phyloP scores from a whole-genome alignment of 202 grass and related monocot species.

The Dendrocalamus latiflorus region DNA sequence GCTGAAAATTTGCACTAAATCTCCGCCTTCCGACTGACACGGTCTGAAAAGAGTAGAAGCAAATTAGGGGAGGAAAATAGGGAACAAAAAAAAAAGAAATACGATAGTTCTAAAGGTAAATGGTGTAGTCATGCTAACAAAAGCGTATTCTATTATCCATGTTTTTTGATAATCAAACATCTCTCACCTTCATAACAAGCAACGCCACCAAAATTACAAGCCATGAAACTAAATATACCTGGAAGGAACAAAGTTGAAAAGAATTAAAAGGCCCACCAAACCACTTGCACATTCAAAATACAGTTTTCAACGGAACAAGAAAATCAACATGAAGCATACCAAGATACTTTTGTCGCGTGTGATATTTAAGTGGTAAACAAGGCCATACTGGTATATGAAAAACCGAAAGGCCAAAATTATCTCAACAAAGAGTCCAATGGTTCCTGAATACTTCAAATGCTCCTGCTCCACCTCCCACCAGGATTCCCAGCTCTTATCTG shows the following conservation, averaged over 20 bases:
- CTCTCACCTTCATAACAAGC: conserved; percentile 75
- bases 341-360: conserved; percentile 56
- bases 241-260: conserved; percentile 32
- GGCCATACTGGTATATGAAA: conserved; percentile 94
- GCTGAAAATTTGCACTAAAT: conserved; percentile 77
- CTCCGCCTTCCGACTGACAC: conserved; percentile 73
- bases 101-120: neutral
- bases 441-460: conserved; percentile 74
- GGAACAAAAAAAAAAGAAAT: neutral
- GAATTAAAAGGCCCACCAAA: conserved; percentile 8
- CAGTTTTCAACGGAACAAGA: conserved; percentile 10
- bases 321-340: conserved; percentile 41
- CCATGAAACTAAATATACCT: conserved; percentile 89
- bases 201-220: conserved; percentile 64
- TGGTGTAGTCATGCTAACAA: neutral
- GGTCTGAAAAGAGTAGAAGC: conserved; percentile 41
- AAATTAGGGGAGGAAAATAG: neutral
- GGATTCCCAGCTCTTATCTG: conserved; percentile 96
- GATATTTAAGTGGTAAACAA: conserved; percentile 84
- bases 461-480: conserved; percentile 94
- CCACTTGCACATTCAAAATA: conserved; percentile 19
- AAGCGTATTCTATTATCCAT: neutral
- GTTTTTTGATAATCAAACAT: conserved; percentile 21
- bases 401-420: conserved; percentile 75
- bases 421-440: conserved; percentile 56